A percentile compares a stretch with the other conserved stretches of the same genome.
These are phyloP conservation scores for Arthrobotrys sphaeroides DNA, from an alignment of 2,329 filamentous ascomycete genomes.

Conservation along the genomic window DNA sequence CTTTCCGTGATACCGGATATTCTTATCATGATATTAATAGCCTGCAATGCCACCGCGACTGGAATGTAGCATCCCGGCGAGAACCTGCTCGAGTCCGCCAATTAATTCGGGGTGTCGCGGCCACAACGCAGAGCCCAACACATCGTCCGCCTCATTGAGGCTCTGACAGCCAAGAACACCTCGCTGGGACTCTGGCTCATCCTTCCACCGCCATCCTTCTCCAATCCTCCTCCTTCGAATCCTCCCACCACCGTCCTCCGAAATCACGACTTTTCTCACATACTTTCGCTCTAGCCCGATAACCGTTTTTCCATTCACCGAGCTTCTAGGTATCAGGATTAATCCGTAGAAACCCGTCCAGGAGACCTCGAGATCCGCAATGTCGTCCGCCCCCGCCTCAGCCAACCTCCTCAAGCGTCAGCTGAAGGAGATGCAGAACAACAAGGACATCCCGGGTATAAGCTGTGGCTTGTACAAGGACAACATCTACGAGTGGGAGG, in stretches of 20 bases:
- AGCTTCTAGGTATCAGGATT: neutral
- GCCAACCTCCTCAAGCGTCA: constrained; percentile 81
- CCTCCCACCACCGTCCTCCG: too few species aligned
- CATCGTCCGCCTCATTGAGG: neutral
- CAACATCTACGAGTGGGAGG: constrained; percentile 96
- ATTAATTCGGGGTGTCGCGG: neutral
- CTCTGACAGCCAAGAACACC: neutral
- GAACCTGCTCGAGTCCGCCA: too few species aligned
- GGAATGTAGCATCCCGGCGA: too few species aligned
- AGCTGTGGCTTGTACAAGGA: constrained; percentile 87
- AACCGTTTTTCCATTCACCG: neutral
- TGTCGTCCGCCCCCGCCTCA: constrained; percentile 64
- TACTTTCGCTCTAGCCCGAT: neutral
- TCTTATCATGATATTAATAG: too few species aligned
- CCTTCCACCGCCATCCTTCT: neutral
- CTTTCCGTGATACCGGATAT: too few species aligned
- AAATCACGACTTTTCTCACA: neutral
- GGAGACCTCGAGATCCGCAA: neutral
- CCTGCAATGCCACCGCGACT: too few species aligned
- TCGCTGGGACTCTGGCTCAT: neutral
- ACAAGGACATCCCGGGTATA: constrained; percentile 91
- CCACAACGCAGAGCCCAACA: neutral
- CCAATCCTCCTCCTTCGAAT: neutral
- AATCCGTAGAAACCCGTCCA: neutral
- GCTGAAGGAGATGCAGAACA: constrained; percentile 91